Conservation (phyloP, 768 basidiomycete genomes). For the Chalciporus pseudorubinellus region DNA sequence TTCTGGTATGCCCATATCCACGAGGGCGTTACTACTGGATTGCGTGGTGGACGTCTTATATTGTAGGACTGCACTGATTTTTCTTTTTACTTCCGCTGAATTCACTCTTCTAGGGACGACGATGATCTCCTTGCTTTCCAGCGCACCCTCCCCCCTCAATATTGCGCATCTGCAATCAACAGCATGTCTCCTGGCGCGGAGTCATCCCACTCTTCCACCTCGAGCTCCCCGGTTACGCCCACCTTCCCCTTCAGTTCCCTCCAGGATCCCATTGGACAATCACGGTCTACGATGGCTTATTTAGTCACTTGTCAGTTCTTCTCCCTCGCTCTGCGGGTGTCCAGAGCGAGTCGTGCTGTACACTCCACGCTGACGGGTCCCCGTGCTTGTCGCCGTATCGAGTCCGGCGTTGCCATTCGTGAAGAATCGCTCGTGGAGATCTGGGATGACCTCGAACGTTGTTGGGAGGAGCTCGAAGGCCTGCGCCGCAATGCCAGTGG, state of each 20-base stretch:
- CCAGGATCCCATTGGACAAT: constrained; percentile 24
- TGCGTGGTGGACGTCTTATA: constrained; percentile 80
- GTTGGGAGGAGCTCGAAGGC: constrained; percentile 81
- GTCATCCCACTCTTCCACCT: constrained; percentile 33
- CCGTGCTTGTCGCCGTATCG: constrained; percentile 59
- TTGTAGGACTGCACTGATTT: constrained; percentile 50
- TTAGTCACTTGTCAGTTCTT: constrained; percentile 58
- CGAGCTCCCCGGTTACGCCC: constrained; percentile 22
- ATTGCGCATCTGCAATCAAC: constrained; percentile 26
- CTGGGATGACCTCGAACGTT: constrained; percentile 81
- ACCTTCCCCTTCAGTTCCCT: constrained; percentile 24
- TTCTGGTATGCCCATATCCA: constrained; percentile 90
- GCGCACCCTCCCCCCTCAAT: constrained; percentile 49
- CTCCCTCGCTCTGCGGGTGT: constrained; percentile 70
- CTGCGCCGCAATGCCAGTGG: constrained; percentile 48
- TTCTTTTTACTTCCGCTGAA: constrained; percentile 3
- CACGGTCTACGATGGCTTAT: constrained; percentile 42
- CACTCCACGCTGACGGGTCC: constrained; percentile 78
- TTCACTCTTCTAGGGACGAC: constrained; percentile 46
- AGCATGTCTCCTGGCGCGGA: constrained; percentile 33
- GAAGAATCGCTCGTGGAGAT: constrained; percentile 66
- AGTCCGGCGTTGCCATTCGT: constrained; percentile 54
- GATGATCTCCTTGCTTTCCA: constrained; percentile 80
- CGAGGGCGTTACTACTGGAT: constrained; percentile 78
- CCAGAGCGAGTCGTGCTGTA: constrained; percentile 73